Conservation (phyloP, 257 asterid genomes). For the Plantago elongata region DNA sequence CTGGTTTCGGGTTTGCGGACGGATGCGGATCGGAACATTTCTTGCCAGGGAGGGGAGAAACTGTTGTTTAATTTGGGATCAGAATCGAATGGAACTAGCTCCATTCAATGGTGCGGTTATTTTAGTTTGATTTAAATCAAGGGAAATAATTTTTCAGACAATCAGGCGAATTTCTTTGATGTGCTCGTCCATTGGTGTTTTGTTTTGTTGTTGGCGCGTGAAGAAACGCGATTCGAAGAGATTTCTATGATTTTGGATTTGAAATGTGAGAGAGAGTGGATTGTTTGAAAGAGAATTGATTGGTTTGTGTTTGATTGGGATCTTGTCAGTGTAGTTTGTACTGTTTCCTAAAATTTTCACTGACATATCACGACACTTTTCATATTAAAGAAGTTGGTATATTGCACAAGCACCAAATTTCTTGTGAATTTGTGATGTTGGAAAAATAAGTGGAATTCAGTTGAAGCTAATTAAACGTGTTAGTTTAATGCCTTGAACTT, state of each 20-base stretch:
- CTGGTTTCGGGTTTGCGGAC: slow-evolving; percentile 53
- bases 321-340: not conserved
- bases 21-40: slow-evolving; percentile 97
- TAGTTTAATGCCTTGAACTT: no score
- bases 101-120: slow-evolving; percentile 28
- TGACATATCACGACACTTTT: not conserved
- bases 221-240: no score
- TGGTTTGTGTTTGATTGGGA: not conserved
- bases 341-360: not conserved
- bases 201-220: no score
- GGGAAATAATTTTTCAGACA: no score
- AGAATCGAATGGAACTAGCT: slow-evolving; percentile 49
- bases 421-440: no score
- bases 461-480: no score
- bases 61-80: slow-evolving; percentile 44
- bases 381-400: not conserved
- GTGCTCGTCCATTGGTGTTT: no score
- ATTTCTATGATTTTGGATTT: no score
- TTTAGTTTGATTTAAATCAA: not conserved
- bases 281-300: not conserved
- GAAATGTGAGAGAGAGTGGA: no score
- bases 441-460: no score
- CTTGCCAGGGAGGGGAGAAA: slow-evolving; percentile 72
- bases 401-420: not conserved
- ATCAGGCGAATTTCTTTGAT: no score